Conservation (phyloP, 148 eudicot genomes). For the Chenopodium formosanum region DNA sequence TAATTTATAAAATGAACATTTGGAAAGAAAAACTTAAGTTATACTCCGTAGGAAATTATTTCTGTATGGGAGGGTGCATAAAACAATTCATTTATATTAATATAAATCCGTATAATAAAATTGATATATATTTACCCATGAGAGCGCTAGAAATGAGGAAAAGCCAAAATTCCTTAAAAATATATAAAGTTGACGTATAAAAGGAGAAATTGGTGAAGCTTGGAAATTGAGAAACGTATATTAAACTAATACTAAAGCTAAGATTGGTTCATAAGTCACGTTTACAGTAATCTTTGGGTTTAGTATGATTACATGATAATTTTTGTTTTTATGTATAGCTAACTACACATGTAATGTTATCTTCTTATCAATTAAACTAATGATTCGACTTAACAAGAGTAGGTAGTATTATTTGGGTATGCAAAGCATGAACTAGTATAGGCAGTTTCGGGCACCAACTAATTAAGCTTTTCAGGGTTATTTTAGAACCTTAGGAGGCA, state of each 20-base stretch:
- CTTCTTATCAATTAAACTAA: neutral
- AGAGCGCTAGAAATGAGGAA: neutral
- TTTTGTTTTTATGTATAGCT: neutral
- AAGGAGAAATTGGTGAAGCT: constrained; percentile 6
- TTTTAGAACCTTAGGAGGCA: too few relatives aligned
- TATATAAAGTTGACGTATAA: neutral
- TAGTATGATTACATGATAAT: neutral
- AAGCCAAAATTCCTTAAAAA: neutral
- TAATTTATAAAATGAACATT: too few relatives aligned
- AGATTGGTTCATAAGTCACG: constrained; percentile 23
- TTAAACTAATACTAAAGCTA: constrained; percentile 6
- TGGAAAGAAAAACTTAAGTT: too few relatives aligned
- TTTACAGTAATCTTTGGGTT: neutral
- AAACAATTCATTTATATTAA: too few relatives aligned
- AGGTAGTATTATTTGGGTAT: too few relatives aligned
- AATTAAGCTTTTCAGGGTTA: too few relatives aligned
- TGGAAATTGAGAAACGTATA: constrained; percentile 22
- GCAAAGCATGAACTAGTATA: too few relatives aligned
- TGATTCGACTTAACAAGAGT: neutral
- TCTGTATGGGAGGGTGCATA: too few relatives aligned
- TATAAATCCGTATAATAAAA: neutral
- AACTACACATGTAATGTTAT: neutral
- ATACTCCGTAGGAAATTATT: too few relatives aligned
- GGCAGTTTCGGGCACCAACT: too few relatives aligned
- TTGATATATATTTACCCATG: neutral